Conservation (phyloP, 1,284 basidiomycete species). For the Naganishia albida region DNA sequence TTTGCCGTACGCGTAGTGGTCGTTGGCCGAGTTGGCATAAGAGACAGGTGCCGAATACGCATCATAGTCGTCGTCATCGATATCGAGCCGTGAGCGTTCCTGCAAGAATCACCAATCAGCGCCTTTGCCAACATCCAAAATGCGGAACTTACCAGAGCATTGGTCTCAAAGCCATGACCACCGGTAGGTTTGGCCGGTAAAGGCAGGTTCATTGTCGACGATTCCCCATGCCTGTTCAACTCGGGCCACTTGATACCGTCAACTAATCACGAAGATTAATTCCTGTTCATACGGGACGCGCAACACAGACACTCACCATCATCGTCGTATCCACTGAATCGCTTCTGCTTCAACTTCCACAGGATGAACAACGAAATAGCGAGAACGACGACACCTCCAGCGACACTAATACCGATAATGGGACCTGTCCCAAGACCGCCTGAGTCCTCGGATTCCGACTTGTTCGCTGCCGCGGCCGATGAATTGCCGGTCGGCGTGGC, state of each 20-base stretch:
- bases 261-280: slow-evolving; percentile 8
- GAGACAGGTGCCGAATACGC: slow-evolving; percentile 28
- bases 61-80: slow-evolving; percentile 33
- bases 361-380: slow-evolving; percentile 43
- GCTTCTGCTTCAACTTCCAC: slow-evolving; percentile 46
- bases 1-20: slow-evolving; percentile 10
- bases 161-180: slow-evolving; percentile 49
- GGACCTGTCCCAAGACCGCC: slow-evolving; percentile 43
- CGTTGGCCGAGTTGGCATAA: slow-evolving; percentile 23
- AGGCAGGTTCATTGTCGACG: slow-evolving; percentile 47
- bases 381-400: slow-evolving; percentile 45
- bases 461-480: neutral
- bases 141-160: slow-evolving; percentile 39
- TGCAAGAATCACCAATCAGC: slow-evolving; percentile 30
- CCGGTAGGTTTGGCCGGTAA: slow-evolving; percentile 49
- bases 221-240: slow-evolving; percentile 53
- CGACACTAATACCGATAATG: slow-evolving; percentile 51
- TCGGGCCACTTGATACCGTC: slow-evolving; percentile 54
- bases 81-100: slow-evolving; percentile 41
- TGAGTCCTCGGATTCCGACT: neutral
- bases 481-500: slow-evolving; percentile 16
- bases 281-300: neutral
- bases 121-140: neutral
- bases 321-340: slow-evolving; percentile 40
- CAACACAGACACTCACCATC: slow-evolving; percentile 33